Conservation (phyloP, 140 eudicot genomes). For the Erigeron philadelphicus region DNA sequence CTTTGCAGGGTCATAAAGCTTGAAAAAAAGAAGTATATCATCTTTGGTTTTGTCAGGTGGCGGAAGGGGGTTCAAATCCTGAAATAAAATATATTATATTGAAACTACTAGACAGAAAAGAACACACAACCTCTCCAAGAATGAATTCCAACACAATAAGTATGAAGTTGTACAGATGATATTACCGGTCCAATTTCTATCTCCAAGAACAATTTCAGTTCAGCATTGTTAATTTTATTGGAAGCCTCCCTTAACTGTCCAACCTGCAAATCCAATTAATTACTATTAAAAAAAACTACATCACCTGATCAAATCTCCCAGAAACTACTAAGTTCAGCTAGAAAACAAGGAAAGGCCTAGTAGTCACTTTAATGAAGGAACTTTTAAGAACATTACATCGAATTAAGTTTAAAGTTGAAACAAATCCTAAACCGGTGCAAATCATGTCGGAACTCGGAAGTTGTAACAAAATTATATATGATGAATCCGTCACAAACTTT, state of each 20-base stretch:
- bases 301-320: conserved; percentile 4
- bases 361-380: background rate
- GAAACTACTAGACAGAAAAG: background rate
- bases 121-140: background rate
- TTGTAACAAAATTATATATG: background rate
- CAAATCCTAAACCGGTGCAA: background rate
- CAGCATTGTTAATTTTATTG: conserved; percentile 59
- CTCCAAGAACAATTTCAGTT: conserved; percentile 67
- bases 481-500: background rate
- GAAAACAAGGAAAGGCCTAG: background rate
- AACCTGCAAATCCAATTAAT: conserved; percentile 44
- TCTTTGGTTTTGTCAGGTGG: conserved; percentile 69
- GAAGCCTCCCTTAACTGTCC: conserved; percentile 69
- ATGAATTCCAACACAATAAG: background rate
- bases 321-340: background rate
- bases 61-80: conserved; percentile 60
- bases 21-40: conserved; percentile 75
- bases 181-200: conserved; percentile 52
- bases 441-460: background rate
- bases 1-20: conserved; percentile 76
- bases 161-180: conserved; percentile 2
- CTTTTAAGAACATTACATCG: background rate
- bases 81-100: conserved; percentile 16
- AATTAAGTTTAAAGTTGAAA: background rate
- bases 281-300: background rate